Conservation (phyloP, 2,329 filamentous ascomycete species). For the Lasiodiplodia sp. region DNA sequence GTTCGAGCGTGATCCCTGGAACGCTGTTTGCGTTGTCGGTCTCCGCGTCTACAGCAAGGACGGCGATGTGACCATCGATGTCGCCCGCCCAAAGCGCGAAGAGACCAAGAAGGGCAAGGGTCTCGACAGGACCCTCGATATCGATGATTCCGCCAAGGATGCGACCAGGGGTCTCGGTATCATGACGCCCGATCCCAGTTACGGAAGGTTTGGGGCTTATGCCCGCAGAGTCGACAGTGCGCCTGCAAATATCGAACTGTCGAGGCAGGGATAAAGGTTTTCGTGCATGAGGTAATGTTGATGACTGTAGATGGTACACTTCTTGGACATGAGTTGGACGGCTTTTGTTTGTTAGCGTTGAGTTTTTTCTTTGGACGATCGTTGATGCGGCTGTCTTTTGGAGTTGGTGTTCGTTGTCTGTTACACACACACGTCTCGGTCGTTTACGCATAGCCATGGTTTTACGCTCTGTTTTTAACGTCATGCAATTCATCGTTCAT, state of each 20-base stretch:
- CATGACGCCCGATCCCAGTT: background rate
- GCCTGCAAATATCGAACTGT: slow-evolving; percentile 6
- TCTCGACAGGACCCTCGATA: slow-evolving; percentile 39
- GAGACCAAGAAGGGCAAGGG: slow-evolving; percentile 42
- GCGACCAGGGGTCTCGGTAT: slow-evolving; percentile 38
- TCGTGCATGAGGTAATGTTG: background rate
- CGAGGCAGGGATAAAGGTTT: slow-evolving; percentile 1
- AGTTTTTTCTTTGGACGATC: background rate
- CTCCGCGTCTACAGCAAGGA: slow-evolving; percentile 65
- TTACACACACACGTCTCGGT: background rate
- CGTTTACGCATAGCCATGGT: slow-evolving; percentile 17
- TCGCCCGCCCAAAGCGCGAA: slow-evolving; percentile 37
- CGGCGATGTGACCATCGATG: slow-evolving; percentile 58
- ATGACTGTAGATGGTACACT: slow-evolving; percentile 4
- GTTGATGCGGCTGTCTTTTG: background rate
- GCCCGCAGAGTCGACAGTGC: background rate
- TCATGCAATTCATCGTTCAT: background rate
- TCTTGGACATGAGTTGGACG: slow-evolving; percentile 5
- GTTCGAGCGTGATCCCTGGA: slow-evolving; percentile 63
- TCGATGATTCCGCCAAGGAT: slow-evolving; percentile 51
- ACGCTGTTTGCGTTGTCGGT: slow-evolving; percentile 67
- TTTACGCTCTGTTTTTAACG: background rate
- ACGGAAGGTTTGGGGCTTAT: background rate
- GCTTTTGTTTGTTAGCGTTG: background rate
- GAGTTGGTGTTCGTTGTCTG: background rate